Evolutionary conservation across 2,329 filamentous ascomycete species (phyloP).

Genomic region (Apiospora sp.): DNA sequence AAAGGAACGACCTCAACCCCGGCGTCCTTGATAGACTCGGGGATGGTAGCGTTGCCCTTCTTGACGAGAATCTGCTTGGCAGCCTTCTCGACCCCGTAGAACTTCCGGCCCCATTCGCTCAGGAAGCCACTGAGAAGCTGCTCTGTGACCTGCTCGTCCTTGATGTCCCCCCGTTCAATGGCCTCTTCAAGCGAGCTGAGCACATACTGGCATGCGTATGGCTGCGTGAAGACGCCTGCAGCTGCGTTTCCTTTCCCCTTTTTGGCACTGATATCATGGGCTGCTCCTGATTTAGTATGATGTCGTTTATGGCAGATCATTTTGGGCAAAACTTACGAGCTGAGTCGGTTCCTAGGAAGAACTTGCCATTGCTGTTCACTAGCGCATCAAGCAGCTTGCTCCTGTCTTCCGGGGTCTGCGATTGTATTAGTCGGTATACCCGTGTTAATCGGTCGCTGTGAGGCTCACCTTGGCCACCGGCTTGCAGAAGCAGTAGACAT

Average conservation of each 20-base stretch:
- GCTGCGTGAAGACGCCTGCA: conserved; percentile 82
- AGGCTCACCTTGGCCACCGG: conserved; percentile 63
- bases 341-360: conserved; percentile 77
- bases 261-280: conserved; percentile 65
- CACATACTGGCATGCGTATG: conserved; percentile 64
- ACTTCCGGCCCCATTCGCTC: conserved; percentile 40
- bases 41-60: conserved; percentile 54
- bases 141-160: conserved; percentile 38
- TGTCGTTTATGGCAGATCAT: conserved; percentile 42
- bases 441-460: conserved; percentile 17
- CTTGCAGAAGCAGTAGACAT: conserved; percentile 73
- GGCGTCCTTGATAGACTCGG: conserved; percentile 60
- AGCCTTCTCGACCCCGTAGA: conserved; percentile 31
- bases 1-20: conserved; percentile 72
- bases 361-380: conserved; percentile 66
- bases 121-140: conserved; percentile 42
- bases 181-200: conserved; percentile 62
- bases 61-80: conserved; percentile 27
- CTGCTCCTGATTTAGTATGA: conserved; percentile 16
- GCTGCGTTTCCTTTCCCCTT: conserved; percentile 64
- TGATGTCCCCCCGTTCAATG: conserved; percentile 42
- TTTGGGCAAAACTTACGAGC: conserved; percentile 61
- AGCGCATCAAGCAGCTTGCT: conserved; percentile 74
- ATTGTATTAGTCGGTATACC: conserved; percentile 49
- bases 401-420: conserved; percentile 57